Base-by-base conservation (phyloP, 2,329 filamentous ascomycete species). In the Cladosporium sp. region DNA sequence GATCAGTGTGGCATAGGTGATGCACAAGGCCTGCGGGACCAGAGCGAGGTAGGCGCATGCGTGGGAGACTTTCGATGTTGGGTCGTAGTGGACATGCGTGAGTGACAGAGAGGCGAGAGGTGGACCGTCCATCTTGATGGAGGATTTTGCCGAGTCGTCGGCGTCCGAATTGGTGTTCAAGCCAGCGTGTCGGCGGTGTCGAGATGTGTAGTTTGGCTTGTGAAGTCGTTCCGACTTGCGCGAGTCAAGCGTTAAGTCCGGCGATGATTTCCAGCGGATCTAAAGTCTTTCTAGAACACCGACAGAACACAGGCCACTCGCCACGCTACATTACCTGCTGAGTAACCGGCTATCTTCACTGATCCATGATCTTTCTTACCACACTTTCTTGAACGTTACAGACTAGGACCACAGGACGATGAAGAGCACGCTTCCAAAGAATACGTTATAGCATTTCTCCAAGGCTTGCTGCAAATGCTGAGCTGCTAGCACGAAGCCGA, bases 61-160 rank as follows among this genome's bases (percentile, higher is more conserved):
- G 76, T 92, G 90, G 51, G 94, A 97, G 68, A 97, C 60, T 58
- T 82, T 84, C 76, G 97, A 93, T 61, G 85, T 76, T 5, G 95
- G 92, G 77, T 97, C 90, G 92, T 97, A 97, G 79, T 94, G 90
- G 67, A 97, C 92, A 78, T 97, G 93, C 11, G 94, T 97, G 66
- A 99, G 78, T 54, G 93, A 96, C 61, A 99, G 83, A 14, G 56
- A 59, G 54, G 92, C 91, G 59, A 97, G 80, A 40, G 89, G 86
- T 22, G 78, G 73, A 25, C 74, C 72, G 45, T 80, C 76, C 77
- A 81, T 80, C 38, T 22, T 67, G 60, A 45, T 49, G 45, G 57
- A 52, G 45, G 52, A 11, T 5, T 38, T 22, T 9, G 37, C 50
- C 50, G 50, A 25, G 50, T 52, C 37, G 55, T 50, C 54, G 54